These are phyloP conservation scores for Aspergillus glaucus DNA, from an alignment of 2,329 filamentous ascomycete species.

Conservation along the genomic window DNA sequence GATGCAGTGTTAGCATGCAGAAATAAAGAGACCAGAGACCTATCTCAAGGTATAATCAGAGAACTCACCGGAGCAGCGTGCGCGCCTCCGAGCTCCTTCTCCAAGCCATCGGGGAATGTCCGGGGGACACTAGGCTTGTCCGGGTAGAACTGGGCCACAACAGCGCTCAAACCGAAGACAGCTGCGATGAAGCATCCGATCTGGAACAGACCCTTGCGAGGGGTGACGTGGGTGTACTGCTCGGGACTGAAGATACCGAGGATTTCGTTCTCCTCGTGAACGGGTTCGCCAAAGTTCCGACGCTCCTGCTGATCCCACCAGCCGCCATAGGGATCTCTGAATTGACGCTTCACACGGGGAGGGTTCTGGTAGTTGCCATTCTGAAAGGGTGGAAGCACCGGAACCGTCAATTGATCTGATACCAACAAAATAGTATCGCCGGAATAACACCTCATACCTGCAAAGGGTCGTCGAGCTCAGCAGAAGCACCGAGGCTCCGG, in stretches of 20 bases:
- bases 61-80: constrained; percentile 59
- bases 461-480: constrained; percentile 36
- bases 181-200: constrained; percentile 60
- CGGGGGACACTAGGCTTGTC: constrained; percentile 64
- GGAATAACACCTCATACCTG: constrained; percentile 29
- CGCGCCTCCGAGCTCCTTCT: constrained; percentile 67
- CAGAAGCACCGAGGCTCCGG: constrained; percentile 29
- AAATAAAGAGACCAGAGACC: background rate
- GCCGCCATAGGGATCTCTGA: constrained; percentile 84
- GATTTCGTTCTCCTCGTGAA: constrained; percentile 94
- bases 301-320: constrained; percentile 99
- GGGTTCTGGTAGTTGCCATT: constrained; percentile 46
- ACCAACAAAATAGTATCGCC: background rate
- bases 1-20: constrained; percentile 9
- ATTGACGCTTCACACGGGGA: constrained; percentile 70
- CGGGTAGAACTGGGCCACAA: constrained; percentile 64
- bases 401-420: constrained; percentile 10
- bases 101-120: constrained; percentile 62
- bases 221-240: constrained; percentile 77
- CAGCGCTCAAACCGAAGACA: constrained; percentile 60
- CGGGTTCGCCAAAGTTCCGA: constrained; percentile 91
- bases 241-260: constrained; percentile 84
- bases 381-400: constrained; percentile 21
- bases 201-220: constrained; percentile 64
- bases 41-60: background rate